Conservation (phyloP, 2,329 filamentous ascomycete species). For the Botryotinia calthae region DNA sequence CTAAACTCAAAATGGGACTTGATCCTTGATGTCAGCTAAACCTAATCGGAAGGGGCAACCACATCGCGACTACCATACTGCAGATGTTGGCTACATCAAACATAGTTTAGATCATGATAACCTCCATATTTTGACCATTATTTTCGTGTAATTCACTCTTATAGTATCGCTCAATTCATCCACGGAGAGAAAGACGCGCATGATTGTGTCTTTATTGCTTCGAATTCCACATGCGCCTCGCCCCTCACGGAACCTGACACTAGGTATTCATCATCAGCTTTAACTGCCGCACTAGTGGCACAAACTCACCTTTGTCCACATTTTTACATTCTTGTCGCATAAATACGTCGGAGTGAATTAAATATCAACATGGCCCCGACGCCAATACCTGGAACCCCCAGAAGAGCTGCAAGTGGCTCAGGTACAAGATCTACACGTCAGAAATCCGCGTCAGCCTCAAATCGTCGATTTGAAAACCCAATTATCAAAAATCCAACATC, state of each 20-base stretch:
- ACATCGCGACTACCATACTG: constrained; percentile 17
- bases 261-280: constrained; percentile 7
- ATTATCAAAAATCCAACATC: constrained; percentile 29
- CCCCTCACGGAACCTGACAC: constrained; percentile 16
- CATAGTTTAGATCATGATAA: not conserved
- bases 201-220: constrained; percentile 15
- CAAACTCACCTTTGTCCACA: constrained; percentile 18
- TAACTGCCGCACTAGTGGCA: constrained; percentile 7
- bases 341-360: constrained; percentile 1
- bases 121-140: not conserved
- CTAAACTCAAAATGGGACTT: constrained; percentile 1
- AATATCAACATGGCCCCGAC: constrained; percentile 20
- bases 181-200: constrained; percentile 13
- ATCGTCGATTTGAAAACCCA: constrained; percentile 29
- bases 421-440: constrained; percentile 27
- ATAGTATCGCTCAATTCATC: not conserved
- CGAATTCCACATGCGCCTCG: constrained; percentile 19
- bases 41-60: constrained; percentile 19
- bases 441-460: constrained; percentile 29
- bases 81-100: constrained; percentile 18
- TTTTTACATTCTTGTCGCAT: constrained; percentile 15
- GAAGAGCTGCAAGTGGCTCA: constrained; percentile 21
- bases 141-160: constrained; percentile 16
- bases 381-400: constrained; percentile 17
- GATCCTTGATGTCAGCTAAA: constrained; percentile 3